Evolutionary conservation across 768 basidiomycete genomes (phyloP).

Genomic region (Heimioporus sp.): DNA sequence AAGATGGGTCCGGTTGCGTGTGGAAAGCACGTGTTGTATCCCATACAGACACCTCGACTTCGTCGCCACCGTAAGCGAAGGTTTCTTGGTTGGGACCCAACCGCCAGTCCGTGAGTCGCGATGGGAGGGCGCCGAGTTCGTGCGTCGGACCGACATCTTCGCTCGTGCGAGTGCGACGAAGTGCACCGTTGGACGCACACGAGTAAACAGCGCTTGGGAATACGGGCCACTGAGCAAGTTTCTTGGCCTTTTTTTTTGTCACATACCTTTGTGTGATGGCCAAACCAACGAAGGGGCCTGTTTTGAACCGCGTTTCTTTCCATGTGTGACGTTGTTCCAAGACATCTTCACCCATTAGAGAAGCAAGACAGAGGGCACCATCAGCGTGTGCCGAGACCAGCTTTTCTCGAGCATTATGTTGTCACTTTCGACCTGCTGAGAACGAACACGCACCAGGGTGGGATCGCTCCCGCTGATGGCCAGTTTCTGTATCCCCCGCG

Average conservation of each 20-base stretch:
- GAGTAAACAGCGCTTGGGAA: conserved; percentile 47
- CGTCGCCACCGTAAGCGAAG: conserved; percentile 84
- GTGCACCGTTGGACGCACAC: conserved; percentile 75
- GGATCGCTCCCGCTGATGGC: conserved; percentile 29
- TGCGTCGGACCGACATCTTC: conserved; percentile 23
- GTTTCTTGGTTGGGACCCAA: conserved; percentile 48
- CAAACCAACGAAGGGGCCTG: conserved; percentile 60
- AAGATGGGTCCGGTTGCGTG: conserved; percentile 16
- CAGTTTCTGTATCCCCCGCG: conserved; percentile 40
- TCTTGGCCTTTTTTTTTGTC: not conserved
- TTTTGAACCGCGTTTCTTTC: conserved; percentile 61
- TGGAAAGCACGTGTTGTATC: conserved; percentile 58
- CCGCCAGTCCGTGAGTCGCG: conserved; percentile 67
- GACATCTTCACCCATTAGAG: conserved; percentile 40
- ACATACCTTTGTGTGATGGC: conserved; percentile 49
- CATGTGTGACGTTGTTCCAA: conserved; percentile 48
- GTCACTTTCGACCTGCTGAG: conserved; percentile 10
- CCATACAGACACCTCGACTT: conserved; percentile 85
- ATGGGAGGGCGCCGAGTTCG: conserved; percentile 52
- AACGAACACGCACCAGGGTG: conserved; percentile 38
- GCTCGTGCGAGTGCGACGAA: conserved; percentile 46
- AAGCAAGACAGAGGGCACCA: conserved; percentile 49
- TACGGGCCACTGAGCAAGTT: not conserved
- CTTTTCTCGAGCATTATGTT: conserved; percentile 47
- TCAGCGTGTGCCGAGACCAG: conserved; percentile 62